Percentiles rank a stretch among this genome's conserved stretches.
These are phyloP conservation scores for Penicillium verhagenii DNA, from an alignment of 495 filamentous ascomycete species.

Conservation along the genomic window DNA sequence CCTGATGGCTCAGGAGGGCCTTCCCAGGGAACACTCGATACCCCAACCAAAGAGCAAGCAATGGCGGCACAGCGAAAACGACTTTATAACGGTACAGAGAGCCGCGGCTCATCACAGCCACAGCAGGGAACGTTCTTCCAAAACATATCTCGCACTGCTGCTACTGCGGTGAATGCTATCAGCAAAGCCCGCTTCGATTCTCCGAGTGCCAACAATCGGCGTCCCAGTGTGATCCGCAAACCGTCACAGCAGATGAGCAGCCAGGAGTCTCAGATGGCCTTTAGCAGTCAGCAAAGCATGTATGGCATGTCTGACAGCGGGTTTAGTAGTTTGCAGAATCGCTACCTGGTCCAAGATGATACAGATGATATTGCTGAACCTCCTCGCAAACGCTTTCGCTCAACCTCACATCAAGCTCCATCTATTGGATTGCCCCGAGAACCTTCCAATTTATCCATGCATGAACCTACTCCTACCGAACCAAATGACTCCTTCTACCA, in stretches of 20 bases:
- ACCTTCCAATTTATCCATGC: conserved; percentile 42
- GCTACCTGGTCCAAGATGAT: conserved; percentile 46
- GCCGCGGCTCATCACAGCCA: conserved; percentile 60
- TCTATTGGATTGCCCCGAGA: conserved; percentile 38
- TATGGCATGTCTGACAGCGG: conserved; percentile 65
- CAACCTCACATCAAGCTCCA: conserved; percentile 48
- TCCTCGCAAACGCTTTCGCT: conserved; percentile 75
- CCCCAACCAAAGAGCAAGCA: conserved; percentile 98
- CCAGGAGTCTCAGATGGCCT: conserved; percentile 58
- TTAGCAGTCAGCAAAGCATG: conserved; percentile 67
- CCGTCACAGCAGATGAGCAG: conserved; percentile 62
- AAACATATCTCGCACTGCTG: conserved; percentile 90
- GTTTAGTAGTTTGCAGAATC: conserved; percentile 52
- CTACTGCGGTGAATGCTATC: conserved; percentile 88
- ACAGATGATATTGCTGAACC: conserved; percentile 68
- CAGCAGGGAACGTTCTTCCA: conserved; percentile 86
- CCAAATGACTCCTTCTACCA: conserved; percentile 81
- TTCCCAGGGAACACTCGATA: conserved; percentile 67
- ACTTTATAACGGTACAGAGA: conserved; percentile 73
- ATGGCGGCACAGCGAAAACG: conserved; percentile 96
- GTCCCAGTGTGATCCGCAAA: conserved; percentile 48
- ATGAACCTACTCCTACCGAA: conserved; percentile 73
- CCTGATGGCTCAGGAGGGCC: conserved; percentile 66
- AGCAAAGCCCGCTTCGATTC: conserved; percentile 94
- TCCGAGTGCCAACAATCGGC: conserved; percentile 53